Evolutionary conservation across 805 yeast genomes (phyloP), one percentile per base, ranked within the genome.

Genomic region (Yarrowia sp.): DNA sequence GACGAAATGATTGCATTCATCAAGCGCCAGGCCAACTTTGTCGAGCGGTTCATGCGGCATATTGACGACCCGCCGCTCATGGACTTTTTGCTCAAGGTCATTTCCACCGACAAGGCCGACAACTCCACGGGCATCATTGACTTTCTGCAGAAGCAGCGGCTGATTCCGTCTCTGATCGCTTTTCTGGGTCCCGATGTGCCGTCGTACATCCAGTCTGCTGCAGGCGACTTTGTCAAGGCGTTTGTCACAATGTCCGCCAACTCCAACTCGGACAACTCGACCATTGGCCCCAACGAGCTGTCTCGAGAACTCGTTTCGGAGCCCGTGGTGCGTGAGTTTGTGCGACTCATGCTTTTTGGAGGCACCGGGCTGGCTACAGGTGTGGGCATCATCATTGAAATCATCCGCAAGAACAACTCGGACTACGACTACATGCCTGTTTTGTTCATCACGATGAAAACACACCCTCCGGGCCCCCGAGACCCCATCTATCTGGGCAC

Each of bases 401-500:
- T 95, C 44, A 95, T 95, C 66, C 83, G 99, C 71, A 95, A 95
- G 74, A 95, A 95, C 74, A 95, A 95, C 73, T 90, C 97, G 0
- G 99, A 95, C 74, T 95, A 95, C 75, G 99, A 95, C 76, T 81
- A 85, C 54, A 88, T 90, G 54, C 96, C 96, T 66, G 96, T 96
- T 22, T 78, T 89, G 70, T 87, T 86, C 75, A 87, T 90, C 46
- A 86, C 96, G 0, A 75, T 89, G 67, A 96, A 92, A 66, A 86
- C 92, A 24, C 95, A 92, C 71, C 98, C 98, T 6, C 98, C 99
- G 8, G 86, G 87, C 16, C 85, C 93, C 41, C 81, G 98, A 67
- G 99, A 95, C 75, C 96, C 98, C 4, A 89, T 95, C 28, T 95
- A 90, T 73, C 78, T 95, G 65, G 99, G 99, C 2, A 87, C 90